Evolutionary conservation across 2,329 filamentous ascomycete genomes (phyloP), one percentile per base, ranked within the genome.

Genomic region (Alternaria solani): DNA sequence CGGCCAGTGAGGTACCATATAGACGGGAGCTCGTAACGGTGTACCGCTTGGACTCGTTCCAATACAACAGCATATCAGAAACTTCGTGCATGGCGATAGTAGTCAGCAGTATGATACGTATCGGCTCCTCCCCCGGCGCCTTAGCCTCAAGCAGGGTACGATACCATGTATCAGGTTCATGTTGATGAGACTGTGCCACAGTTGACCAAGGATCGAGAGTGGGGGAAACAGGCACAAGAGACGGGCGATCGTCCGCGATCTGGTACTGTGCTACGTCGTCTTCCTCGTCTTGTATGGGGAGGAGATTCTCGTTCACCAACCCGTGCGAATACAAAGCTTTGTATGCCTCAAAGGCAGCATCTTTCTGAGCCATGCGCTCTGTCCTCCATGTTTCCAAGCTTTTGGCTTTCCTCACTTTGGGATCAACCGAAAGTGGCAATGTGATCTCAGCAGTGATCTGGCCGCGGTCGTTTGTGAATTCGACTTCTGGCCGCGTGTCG

Each of bases 321-420:
- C 90, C 90, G 18, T 26, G 86, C 89, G 7, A 86, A 72, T 94
- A 88, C 0, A 98, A 82, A 5, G 82, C 83, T 23, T 86, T 79
- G 71, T 94, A 97, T 1, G 93, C 91, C 70, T 92, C 87, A 62
- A 96, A 95, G 0, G 92, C 91, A 1, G 90, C 92, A 76, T 97
- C 94, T 71, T 91, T 92, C 66, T 83, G 88, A 0, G 93, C 93
- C 66, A 87, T 88, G 58, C 83, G 86, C 70, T 95, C 89, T 0
- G 88, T 91, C 11, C 67, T 77, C 93, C 93, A 97, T n/a, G 75
- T 63, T 36, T 74, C 63, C 28, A 76, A 74, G 52, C 89, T 87
- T 23, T 78, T 69, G 0, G 85, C 82, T 39, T 77, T 80, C 16
- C 91, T 86, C 9, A 93, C 76, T 12, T 83, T 75, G 4, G 84